Conservation (phyloP, 1,284 basidiomycete species). For the Athelia psychrophila region DNA sequence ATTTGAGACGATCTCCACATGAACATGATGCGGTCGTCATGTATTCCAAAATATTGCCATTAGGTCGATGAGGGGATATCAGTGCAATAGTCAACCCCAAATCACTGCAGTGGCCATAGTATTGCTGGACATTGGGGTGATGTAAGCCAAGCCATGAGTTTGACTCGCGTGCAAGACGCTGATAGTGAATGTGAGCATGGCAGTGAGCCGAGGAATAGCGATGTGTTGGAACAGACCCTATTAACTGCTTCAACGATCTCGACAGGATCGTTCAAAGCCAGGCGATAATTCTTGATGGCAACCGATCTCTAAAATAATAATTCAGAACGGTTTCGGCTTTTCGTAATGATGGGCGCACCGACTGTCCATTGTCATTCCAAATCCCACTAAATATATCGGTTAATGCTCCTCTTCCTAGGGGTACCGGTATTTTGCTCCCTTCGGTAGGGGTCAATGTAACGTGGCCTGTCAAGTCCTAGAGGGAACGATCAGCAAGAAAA, state of each 20-base stretch:
- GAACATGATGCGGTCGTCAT: conserved; percentile 11
- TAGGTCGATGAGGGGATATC: conserved; percentile 17
- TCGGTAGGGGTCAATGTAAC: neutral
- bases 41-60: conserved; percentile 14
- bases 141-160: neutral
- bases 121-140: neutral
- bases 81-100: conserved; percentile 2
- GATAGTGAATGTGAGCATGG: neutral
- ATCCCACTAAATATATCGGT: neutral
- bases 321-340: neutral
- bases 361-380: neutral
- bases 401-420: neutral
- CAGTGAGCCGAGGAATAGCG: neutral
- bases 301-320: neutral
- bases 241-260: neutral
- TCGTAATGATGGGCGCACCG: neutral
- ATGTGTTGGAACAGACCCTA: neutral
- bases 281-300: neutral
- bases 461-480: no score
- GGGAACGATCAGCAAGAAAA: no score
- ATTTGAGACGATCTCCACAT: conserved; percentile 10
- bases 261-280: neutral
- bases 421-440: neutral
- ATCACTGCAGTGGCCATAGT: neutral
- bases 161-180: neutral